Base-by-base conservation (phyloP, 768 basidiomycete genomes). In the Phanerochaete sordida region DNA sequence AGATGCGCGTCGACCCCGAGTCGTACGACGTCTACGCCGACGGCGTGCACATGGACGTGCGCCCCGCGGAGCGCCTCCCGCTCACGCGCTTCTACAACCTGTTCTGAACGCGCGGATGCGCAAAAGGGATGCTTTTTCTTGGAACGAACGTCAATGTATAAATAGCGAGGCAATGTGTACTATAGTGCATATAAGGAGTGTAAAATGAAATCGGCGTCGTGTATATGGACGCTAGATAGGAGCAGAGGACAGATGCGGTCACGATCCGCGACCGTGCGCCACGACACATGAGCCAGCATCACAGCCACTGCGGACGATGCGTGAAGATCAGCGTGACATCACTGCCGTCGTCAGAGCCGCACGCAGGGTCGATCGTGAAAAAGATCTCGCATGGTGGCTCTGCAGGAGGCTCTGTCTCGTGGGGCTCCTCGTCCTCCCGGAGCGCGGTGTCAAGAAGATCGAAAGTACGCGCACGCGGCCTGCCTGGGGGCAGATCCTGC, bases 1-100 rank as follows among this genome's bases (percentile, higher is more conserved):
- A 78, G 71, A 93, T 99, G 85, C 77, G 61, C 50, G 95, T 99
- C 35, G 94, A 99, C 69, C 89, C 97, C 1, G 96, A 98, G 76
- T 90, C 77, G 48, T 98, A 95, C 68, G 89, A 89, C 45, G 97
- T 98, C 3, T 74, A 75, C 19, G 93, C 91, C 9, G 90, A 96
- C 71, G 94, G 87, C 3, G 84, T 80, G 24, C 73, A 92, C 56
- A 82, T 81, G 69, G 92, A 93, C 67, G 82, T 95, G 0, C 84
- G 77, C 58, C 88, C 94, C 13, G 93, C 95, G 27, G 77, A 75
- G 60, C 77, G 66, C 15, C 73, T 95, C 49, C 86, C 93, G 4
- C 76, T 98, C 13, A 82, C 82, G 15, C 84, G 79, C 68, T 78
- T 74, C 51, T 94, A 96, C 70, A 95, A 94, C 69, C 66, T 95